These are phyloP conservation scores for Eucalyptus cladocalyx DNA, from an alignment of 345 rosid genomes.

Conservation along the genomic window DNA sequence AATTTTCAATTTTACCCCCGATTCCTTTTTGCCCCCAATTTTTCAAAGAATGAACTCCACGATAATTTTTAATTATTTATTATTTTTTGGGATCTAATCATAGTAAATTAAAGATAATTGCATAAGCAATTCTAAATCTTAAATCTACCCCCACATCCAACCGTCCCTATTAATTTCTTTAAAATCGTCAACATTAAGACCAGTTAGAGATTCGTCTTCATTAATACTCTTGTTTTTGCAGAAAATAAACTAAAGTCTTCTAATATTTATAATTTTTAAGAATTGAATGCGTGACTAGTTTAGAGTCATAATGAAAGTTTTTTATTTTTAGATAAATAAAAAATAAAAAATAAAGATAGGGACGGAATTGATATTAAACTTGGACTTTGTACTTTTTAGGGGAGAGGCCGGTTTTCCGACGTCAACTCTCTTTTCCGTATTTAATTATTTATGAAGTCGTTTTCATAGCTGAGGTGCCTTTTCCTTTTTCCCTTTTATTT, in stretches of 20 bases:
- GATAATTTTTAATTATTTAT: no score
- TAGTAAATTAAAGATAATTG: no score
- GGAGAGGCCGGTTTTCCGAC: neutral
- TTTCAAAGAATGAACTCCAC: no score
- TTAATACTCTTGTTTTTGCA: neutral
- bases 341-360: neutral
- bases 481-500: neutral
- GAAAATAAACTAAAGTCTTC: neutral
- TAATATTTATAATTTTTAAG: neutral
- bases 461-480: neutral
- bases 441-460: neutral
- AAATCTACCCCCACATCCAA: neutral
- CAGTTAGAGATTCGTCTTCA: neutral
- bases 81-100: no score
- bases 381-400: neutral
- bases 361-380: neutral
- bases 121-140: neutral
- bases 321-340: neutral
- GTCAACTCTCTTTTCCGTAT: neutral
- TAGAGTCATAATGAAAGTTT: neutral
- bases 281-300: neutral
- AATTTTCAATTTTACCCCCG: neutral
- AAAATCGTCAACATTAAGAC: neutral
- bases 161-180: neutral
- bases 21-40: rapidly evolving